Base-by-base conservation (phyloP, 2,329 filamentous ascomycete species). In the Scopulariopsis brevicaulis region DNA sequence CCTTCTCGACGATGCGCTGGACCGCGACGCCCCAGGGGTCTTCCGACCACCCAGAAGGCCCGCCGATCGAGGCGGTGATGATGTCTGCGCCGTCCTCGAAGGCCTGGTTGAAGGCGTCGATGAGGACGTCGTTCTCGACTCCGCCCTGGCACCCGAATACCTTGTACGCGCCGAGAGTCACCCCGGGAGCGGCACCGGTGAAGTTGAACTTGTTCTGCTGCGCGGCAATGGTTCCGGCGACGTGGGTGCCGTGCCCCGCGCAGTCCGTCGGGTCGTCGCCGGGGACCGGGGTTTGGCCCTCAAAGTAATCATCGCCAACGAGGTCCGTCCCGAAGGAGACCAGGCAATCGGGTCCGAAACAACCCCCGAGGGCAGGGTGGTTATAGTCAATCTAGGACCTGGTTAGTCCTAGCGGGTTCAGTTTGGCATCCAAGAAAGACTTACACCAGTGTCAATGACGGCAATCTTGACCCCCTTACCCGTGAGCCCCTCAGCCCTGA, bases 351-450 rank as follows among this genome's bases (percentile, higher is more conserved):
- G 73, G 64, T 1, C 84, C 84, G 64, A 85, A 86, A 64, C 83
- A 83, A 53, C 82, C 82, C 40, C 84, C 84, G 0, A 87, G 76
- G 32, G 81, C 80, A 1, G 82, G 80, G 63, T 87, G 83, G 1
- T 71, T 75, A 64, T 85, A 86, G 65, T 87, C 84, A 54, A 84
- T 70, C 77, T 79, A 51, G 1, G 28, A 2, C 1, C 12, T 4
- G 8, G 52, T 53, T 14, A 58, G 52, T 37, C 2, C 25, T 2
- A 37, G 3, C 46, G 28, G 3, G 37, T 3, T 12, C 20, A 56
- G 40, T 18, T 4, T 2, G 22, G 40, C 11, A 7, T 22, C 4
- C 46, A 22, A 40, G 46, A n/a, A 8, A 4, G 11, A 50, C 77
- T 68, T 73, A 79, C 77, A 64, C 79, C 79, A 24, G 74, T 79